Conservation (phyloP, 2,329 filamentous ascomycete genomes). For the Nannizziopsis arthrosporioides region DNA sequence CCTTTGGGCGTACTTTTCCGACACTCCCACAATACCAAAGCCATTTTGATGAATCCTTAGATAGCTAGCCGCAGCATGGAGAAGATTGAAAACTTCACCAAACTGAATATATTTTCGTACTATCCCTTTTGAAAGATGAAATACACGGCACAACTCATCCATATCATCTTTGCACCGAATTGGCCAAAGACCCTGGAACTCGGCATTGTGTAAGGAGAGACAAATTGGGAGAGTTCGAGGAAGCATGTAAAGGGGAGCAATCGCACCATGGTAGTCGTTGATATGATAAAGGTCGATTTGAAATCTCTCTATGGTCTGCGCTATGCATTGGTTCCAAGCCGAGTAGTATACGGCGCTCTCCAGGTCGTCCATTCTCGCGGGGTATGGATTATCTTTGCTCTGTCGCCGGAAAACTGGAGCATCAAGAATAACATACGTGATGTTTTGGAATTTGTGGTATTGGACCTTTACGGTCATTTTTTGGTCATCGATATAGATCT, state of each 20-base stretch:
- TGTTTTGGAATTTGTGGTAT: slow-evolving; percentile 52
- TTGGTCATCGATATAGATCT: slow-evolving; percentile 49
- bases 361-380: slow-evolving; percentile 57
- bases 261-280: slow-evolving; percentile 53
- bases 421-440: slow-evolving; percentile 57
- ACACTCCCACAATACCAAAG: slow-evolving; percentile 57
- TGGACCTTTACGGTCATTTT: slow-evolving; percentile 52
- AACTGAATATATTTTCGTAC: slow-evolving; percentile 54
- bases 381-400: slow-evolving; percentile 52
- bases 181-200: slow-evolving; percentile 58
- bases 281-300: slow-evolving; percentile 54
- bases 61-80: slow-evolving; percentile 56
- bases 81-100: slow-evolving; percentile 56
- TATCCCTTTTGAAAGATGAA: slow-evolving; percentile 47
- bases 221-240: slow-evolving; percentile 51
- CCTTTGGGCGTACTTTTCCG: slow-evolving; percentile 56
- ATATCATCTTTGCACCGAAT: slow-evolving; percentile 52
- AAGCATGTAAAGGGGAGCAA: slow-evolving; percentile 53
- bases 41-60: slow-evolving; percentile 56
- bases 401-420: slow-evolving; percentile 56
- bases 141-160: slow-evolving; percentile 53
- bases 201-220: slow-evolving; percentile 56
- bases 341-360: slow-evolving; percentile 58
- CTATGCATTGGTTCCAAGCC: slow-evolving; percentile 60
- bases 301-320: slow-evolving; percentile 51